phyloP scores from a whole-genome alignment of 202 grass and related monocot species.

The Eragrostis tef region DNA sequence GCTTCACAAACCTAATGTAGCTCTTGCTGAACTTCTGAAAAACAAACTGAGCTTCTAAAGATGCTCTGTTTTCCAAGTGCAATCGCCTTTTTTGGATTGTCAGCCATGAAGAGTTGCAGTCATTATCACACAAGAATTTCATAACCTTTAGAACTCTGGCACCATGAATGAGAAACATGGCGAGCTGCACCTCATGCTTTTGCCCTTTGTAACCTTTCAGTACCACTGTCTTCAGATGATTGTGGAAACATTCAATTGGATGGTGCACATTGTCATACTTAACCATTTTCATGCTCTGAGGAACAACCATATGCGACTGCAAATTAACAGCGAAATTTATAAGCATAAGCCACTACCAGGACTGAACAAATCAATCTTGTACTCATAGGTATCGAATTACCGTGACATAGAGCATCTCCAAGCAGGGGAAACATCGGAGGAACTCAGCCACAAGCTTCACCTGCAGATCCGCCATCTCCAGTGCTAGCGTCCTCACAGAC shows the following conservation, averaged over 20 bases:
- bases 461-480: constrained; percentile 44
- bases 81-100: constrained; percentile 35
- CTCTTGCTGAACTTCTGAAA: constrained; percentile 37
- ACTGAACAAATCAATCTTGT: not conserved
- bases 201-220: constrained; percentile 40
- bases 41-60: constrained; percentile 38
- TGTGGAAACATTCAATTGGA: constrained; percentile 40
- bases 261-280: not conserved
- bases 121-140: constrained; percentile 49
- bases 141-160: constrained; percentile 51
- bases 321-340: constrained; percentile 15
- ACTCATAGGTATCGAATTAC: constrained; percentile 7
- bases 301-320: constrained; percentile 44
- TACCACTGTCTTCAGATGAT: constrained; percentile 51
- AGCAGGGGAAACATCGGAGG: constrained; percentile 47
- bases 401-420: constrained; percentile 47
- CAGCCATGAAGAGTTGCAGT: constrained; percentile 42
- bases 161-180: constrained; percentile 38
- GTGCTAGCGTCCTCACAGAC: constrained; percentile 20
- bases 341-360: not conserved
- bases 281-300: constrained; percentile 10
- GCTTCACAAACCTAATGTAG: constrained; percentile 32
- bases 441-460: constrained; percentile 44
- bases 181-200: constrained; percentile 42
- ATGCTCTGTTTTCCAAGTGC: constrained; percentile 29